These are phyloP conservation scores for Penicillium sp. DNA, from an alignment of 2,329 filamentous ascomycete genomes.

Conservation along the genomic window DNA sequence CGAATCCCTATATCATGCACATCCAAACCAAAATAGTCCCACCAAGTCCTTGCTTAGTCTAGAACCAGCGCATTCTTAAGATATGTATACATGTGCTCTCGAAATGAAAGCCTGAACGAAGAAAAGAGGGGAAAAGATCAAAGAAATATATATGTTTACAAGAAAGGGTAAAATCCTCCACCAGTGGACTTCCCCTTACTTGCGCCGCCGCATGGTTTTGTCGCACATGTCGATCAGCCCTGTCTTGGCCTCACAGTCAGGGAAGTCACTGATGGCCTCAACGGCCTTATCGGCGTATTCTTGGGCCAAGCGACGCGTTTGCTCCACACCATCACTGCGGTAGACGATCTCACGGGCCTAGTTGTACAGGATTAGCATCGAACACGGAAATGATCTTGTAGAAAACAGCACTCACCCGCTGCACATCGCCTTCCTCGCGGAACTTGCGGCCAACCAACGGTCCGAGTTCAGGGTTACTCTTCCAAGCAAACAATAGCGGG, in stretches of 20 bases:
- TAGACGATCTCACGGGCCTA: slow-evolving; percentile 86
- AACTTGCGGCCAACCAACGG: slow-evolving; percentile 92
- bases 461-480: slow-evolving; percentile 79
- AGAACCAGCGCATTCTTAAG: slow-evolving; percentile 6
- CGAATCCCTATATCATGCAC: not conserved
- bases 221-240: slow-evolving; percentile 90
- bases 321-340: slow-evolving; percentile 81
- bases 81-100: slow-evolving; percentile 22
- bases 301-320: slow-evolving; percentile 85
- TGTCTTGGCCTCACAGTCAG: slow-evolving; percentile 90
- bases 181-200: slow-evolving; percentile 50
- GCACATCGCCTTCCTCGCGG: slow-evolving; percentile 75
- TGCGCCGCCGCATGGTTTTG: slow-evolving; percentile 85
- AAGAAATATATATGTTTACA: slow-evolving; percentile 22
- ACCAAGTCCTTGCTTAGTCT: slow-evolving; percentile 1
- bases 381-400: not conserved
- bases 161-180: slow-evolving; percentile 8
- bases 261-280: slow-evolving; percentile 77
- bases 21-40: not conserved
- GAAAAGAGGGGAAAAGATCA: slow-evolving; percentile 4
- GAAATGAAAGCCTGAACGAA: slow-evolving; percentile 2
- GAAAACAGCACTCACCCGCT: slow-evolving; percentile 60
- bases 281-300: slow-evolving; percentile 89
- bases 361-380: slow-evolving; percentile 12
- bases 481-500: slow-evolving; percentile 93